Evolutionary conservation across 495 filamentous ascomycete species (phyloP).

Genomic region (Xanthoparmelia taractica): DNA sequence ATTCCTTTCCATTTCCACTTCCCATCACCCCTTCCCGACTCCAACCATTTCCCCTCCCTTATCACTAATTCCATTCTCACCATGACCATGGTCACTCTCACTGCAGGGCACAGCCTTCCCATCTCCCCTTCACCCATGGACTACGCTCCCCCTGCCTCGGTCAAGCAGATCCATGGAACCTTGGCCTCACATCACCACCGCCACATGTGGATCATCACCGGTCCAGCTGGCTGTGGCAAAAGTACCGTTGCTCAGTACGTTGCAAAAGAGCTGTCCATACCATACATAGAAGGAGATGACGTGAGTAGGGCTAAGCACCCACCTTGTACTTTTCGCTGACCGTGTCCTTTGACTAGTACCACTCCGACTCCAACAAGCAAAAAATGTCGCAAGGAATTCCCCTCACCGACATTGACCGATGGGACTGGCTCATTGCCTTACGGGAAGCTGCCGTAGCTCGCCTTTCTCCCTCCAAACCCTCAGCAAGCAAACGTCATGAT

Average conservation of each 20-base stretch:
- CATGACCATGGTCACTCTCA: constrained; percentile 40
- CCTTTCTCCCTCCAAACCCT: constrained; percentile 45
- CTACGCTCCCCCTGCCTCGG: constrained; percentile 17
- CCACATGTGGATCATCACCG: constrained; percentile 97
- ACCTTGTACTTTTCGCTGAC: background rate
- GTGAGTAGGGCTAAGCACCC: constrained; percentile 47
- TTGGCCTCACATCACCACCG: constrained; percentile 40
- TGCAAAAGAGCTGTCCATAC: constrained; percentile 58
- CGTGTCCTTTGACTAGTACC: constrained; percentile 54
- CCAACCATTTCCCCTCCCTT: constrained; percentile 3
- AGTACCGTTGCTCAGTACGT: constrained; percentile 81
- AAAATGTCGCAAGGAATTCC: constrained; percentile 88
- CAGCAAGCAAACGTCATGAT: constrained; percentile 42
- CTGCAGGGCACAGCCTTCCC: constrained; percentile 28
- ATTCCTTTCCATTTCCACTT: too few species aligned
- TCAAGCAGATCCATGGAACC: constrained; percentile 28
- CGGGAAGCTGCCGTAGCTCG: constrained; percentile 68
- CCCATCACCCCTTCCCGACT: background rate
- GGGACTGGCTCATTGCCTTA: constrained; percentile 93
- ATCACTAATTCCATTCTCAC: background rate
- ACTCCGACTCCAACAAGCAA: constrained; percentile 74
- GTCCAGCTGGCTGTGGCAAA: constrained; percentile 94
- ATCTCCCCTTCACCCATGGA: constrained; percentile 23
- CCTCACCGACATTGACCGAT: constrained; percentile 89
- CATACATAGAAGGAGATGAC: constrained; percentile 93